Conservation (phyloP, 441 rosid species). For the Pelargonium fulgidum region DNA sequence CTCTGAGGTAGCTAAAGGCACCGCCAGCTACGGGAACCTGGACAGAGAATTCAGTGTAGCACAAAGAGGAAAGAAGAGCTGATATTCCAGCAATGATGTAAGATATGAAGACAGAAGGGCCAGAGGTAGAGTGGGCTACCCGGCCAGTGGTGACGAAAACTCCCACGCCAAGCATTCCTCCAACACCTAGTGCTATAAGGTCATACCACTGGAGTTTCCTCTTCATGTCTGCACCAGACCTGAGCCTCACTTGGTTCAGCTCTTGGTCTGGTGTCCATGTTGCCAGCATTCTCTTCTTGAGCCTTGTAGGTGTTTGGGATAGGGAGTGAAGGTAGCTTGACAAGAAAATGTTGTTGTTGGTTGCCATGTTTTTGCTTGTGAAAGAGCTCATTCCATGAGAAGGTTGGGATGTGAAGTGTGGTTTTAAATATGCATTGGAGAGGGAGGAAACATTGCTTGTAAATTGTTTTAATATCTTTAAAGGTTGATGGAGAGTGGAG, state of each 20-base stretch:
- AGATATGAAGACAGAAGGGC: conserved; percentile 80
- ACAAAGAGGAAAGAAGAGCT: conserved; percentile 81
- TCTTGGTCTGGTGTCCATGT: conserved; percentile 91
- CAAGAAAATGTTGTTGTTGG: conserved; percentile 27
- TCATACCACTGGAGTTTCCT: conserved; percentile 80
- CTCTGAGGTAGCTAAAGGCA: conserved; percentile 87
- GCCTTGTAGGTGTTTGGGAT: conserved; percentile 72
- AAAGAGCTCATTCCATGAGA: conserved; percentile 18
- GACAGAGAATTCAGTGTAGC: conserved; percentile 89
- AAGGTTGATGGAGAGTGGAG: conserved; percentile 31
- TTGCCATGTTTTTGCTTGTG: conserved; percentile 28
- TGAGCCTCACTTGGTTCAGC: conserved; percentile 63
- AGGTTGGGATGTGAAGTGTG: conserved; percentile 23
- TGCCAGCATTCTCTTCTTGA: conserved; percentile 77
- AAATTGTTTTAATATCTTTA: conserved; percentile 28
- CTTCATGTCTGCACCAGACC: conserved; percentile 94
- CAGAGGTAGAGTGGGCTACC: conserved; percentile 52
- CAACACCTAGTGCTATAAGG: conserved; percentile 78
- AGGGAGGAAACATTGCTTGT: not conserved
- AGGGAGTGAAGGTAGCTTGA: conserved; percentile 52
- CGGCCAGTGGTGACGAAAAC: conserved; percentile 79
- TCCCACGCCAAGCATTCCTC: conserved; percentile 96
- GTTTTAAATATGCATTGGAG: conserved; percentile 30
- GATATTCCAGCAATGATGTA: conserved; percentile 74
- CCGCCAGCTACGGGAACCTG: conserved; percentile 95